Percentiles rank a stretch among this genome's conserved stretches.
phyloP scores from a whole-genome alignment of 2,329 filamentous ascomycete genomes.

The Polychaeton citri region DNA sequence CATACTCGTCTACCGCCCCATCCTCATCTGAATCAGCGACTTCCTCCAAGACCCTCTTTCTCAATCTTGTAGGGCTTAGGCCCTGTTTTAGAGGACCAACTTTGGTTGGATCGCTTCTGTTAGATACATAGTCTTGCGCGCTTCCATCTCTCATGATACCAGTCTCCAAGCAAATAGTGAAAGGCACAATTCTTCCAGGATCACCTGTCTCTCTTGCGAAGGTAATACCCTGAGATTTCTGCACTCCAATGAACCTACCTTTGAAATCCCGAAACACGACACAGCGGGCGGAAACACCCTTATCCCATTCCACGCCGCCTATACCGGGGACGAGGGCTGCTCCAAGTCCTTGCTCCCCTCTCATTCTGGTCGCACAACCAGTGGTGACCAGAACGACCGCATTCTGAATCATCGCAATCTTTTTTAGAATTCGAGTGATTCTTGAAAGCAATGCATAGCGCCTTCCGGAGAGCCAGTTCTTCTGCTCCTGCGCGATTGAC shows the following conservation, averaged over 20 bases:
- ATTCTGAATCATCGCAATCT: conserved; percentile 58
- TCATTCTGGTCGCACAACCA: conserved; percentile 72
- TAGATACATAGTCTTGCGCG: conserved; percentile 2
- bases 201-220: conserved; percentile 26
- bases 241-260: conserved; percentile 27
- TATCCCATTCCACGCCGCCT: conserved; percentile 67
- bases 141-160: conserved; percentile 23
- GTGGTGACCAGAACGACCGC: conserved; percentile 64
- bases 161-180: conserved; percentile 32
- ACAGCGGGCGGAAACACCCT: conserved; percentile 57
- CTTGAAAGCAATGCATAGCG: conserved; percentile 52
- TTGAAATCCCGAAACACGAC: conserved; percentile 64
- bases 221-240: conserved; percentile 29
- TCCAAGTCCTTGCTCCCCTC: conserved; percentile 33
- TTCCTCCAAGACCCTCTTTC: conserved; percentile 46
- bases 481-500: conserved; percentile 30
- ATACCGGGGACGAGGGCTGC: conserved; percentile 65
- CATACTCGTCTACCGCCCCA: conserved; percentile 53
- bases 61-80: conserved; percentile 6
- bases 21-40: conserved; percentile 49
- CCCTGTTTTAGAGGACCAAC: background rate
- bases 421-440: conserved; percentile 48
- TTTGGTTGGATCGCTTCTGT: background rate
- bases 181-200: conserved; percentile 26
- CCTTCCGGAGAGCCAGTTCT: conserved; percentile 35